These are phyloP conservation scores for Trypanosoma platydactyli DNA, from an alignment of 208 protist genomes.

Conservation along the genomic window DNA sequence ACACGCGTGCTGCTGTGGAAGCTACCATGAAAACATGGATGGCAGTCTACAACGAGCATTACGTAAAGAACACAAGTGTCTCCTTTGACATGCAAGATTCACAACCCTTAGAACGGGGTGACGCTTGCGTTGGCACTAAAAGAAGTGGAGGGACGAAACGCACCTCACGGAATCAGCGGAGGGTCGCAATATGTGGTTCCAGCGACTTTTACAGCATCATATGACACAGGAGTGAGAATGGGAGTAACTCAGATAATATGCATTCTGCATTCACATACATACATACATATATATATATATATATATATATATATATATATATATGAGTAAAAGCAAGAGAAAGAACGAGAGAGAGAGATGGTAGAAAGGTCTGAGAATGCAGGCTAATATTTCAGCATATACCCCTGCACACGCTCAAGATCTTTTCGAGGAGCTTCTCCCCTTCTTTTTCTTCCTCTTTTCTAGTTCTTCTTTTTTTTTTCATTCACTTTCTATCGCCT, in stretches of 20 bases:
- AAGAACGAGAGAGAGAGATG: constrained; percentile 3
- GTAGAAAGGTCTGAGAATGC: background rate
- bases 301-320: background rate
- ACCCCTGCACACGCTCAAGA: no score
- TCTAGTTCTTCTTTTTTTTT: no score
- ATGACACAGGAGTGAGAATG: constrained; percentile 13
- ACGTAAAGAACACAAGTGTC: constrained; percentile 38
- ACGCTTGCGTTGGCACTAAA: background rate
- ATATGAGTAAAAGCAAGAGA: background rate
- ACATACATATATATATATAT: constrained; percentile 9
- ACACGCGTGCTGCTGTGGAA: constrained; percentile 31
- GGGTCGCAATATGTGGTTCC: constrained; percentile 45
- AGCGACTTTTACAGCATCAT: constrained; percentile 62
- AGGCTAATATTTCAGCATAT: no score
- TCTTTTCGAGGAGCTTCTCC: no score
- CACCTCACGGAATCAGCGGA: background rate
- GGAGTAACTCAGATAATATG: background rate
- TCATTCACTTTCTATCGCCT: no score
- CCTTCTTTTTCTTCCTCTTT: no score
- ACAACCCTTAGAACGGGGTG: constrained; percentile 4
- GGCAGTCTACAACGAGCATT: constrained; percentile 71
- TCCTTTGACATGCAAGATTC: constrained; percentile 27
- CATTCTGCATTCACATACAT: no score
- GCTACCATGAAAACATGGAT: constrained; percentile 63
- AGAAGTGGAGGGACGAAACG: background rate